phyloP scores from a whole-genome alignment of 805 yeast species.

The Wickerhamiella dianesei region DNA sequence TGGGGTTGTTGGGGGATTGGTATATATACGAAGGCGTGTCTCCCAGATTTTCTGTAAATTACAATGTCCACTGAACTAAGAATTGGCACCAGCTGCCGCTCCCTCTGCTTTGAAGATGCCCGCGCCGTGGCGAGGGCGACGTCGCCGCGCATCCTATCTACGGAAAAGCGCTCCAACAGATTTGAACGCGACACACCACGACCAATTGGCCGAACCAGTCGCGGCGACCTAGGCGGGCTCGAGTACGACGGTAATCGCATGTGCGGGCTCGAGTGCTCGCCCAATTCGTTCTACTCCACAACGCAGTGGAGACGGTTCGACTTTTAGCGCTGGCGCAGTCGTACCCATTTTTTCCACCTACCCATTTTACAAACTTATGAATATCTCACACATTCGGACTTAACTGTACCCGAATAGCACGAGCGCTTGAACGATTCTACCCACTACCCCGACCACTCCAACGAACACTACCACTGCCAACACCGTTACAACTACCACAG shows the following conservation, averaged over 20 bases:
- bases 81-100: not conserved
- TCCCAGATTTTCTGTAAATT: no score
- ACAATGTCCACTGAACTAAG: not conserved
- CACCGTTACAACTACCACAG: no score
- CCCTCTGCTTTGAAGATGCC: not conserved
- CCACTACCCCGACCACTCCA: no score
- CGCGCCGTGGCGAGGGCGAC: not conserved
- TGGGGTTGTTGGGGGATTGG: not conserved
- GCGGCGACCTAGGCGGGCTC: constrained; percentile 14
- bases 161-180: constrained; percentile 4
- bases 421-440: no score
- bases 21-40: not conserved
- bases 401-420: no score
- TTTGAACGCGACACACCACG: constrained; percentile 5
- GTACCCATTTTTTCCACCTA: not conserved
- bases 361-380: not conserved
- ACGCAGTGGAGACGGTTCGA: not conserved
- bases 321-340: not conserved
- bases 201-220: constrained; percentile 2
- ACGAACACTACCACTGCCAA: no score
- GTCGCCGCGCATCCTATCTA: not conserved
- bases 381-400: no score
- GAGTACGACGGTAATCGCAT: not conserved
- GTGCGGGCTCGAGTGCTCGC: not conserved
- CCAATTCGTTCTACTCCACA: not conserved